Percentiles rank a stretch among this genome's conserved stretches.
Conservation (phyloP, 2,329 filamentous ascomycete species). For the Aspergillus piperis region DNA sequence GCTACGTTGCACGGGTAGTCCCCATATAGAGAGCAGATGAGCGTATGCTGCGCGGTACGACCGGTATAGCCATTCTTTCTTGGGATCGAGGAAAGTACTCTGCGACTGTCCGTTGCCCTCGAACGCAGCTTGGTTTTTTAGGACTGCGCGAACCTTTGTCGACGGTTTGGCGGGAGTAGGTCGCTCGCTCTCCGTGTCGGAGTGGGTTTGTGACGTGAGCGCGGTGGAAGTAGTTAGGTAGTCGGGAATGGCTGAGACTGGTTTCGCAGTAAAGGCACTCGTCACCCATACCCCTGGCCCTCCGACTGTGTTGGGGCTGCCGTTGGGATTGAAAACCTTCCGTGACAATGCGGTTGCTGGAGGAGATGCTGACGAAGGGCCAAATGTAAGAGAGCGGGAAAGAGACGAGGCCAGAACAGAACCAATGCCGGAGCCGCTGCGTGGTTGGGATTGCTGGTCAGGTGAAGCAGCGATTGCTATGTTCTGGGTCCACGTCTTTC, state of each 20-base stretch:
- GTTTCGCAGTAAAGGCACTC: conserved; percentile 24
- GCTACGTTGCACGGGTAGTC: conserved; percentile 54
- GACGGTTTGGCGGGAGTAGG: conserved; percentile 29
- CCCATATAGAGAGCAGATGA: conserved; percentile 61
- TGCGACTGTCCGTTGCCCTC: conserved; percentile 52
- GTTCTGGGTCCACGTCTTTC: conserved; percentile 45
- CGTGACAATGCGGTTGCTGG: conserved; percentile 36
- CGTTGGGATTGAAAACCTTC: conserved; percentile 41
- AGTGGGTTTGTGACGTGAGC: conserved; percentile 36
- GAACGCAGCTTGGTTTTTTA: conserved; percentile 61
- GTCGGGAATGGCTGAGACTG: conserved; percentile 30
- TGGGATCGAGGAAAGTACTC: conserved; percentile 52
- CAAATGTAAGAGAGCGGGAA: conserved; percentile 49
- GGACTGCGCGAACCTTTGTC: conserved; percentile 48
- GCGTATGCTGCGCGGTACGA: conserved; percentile 61
- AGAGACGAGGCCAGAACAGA: conserved; percentile 47
- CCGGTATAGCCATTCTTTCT: conserved; percentile 50
- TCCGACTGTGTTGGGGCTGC: conserved; percentile 35
- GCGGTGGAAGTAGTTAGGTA: conserved; percentile 33
- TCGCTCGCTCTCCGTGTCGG: conserved; percentile 43
- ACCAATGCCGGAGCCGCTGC: conserved; percentile 44
- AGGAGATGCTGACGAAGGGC: conserved; percentile 46
- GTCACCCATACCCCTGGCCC: conserved; percentile 33
- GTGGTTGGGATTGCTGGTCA: conserved; percentile 41
- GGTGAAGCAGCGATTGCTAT: conserved; percentile 45